Evolutionary conservation across 2,329 filamentous ascomycete species (phyloP).

Genomic region (Xylariaceae sp.): DNA sequence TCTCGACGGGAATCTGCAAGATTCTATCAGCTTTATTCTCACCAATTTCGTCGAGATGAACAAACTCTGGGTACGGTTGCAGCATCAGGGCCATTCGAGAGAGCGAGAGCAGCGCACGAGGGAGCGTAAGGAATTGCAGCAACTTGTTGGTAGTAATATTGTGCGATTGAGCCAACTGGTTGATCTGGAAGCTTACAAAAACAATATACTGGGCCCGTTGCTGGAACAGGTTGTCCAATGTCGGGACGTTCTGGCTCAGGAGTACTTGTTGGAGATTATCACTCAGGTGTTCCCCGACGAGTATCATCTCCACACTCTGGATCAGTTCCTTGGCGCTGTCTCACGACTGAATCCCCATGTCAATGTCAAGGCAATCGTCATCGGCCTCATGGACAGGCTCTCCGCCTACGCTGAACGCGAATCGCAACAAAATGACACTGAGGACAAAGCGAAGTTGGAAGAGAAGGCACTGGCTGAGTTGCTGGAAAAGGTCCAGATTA

Average conservation of each 20-base stretch:
- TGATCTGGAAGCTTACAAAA: slow-evolving; percentile 90
- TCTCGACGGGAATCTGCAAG: slow-evolving; percentile 89
- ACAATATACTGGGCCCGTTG: slow-evolving; percentile 78
- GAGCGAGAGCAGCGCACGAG: slow-evolving; percentile 91
- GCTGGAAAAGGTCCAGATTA: slow-evolving; percentile 70
- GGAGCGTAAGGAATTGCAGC: slow-evolving; percentile 89
- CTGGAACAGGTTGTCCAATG: slow-evolving; percentile 98
- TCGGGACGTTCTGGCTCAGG: slow-evolving; percentile 91
- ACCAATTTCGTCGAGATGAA: slow-evolving; percentile 99
- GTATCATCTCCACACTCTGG: slow-evolving; percentile 93
- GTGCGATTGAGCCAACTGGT: slow-evolving; percentile 93
- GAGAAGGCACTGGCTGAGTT: slow-evolving; percentile 76
- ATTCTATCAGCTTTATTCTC: slow-evolving; percentile 95
- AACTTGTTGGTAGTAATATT: slow-evolving; percentile 93
- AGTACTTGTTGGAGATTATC: slow-evolving; percentile 96
- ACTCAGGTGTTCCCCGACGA: slow-evolving; percentile 99
- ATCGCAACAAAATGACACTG: slow-evolving; percentile 62
- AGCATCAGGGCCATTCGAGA: slow-evolving; percentile 94
- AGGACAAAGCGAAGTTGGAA: slow-evolving; percentile 71
- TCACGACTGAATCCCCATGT: slow-evolving; percentile 92
- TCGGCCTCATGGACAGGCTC: slow-evolving; percentile 92
- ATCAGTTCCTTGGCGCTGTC: slow-evolving; percentile 90
- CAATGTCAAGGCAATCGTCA: slow-evolving; percentile 96
- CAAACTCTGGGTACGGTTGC: slow-evolving; percentile 95
- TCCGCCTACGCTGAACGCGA: slow-evolving; percentile 94